A percentile compares a stretch with the other conserved stretches of the same genome.
Conservation (phyloP, 495 filamentous ascomycete species). For the Saxophila tyrrhenica region DNA sequence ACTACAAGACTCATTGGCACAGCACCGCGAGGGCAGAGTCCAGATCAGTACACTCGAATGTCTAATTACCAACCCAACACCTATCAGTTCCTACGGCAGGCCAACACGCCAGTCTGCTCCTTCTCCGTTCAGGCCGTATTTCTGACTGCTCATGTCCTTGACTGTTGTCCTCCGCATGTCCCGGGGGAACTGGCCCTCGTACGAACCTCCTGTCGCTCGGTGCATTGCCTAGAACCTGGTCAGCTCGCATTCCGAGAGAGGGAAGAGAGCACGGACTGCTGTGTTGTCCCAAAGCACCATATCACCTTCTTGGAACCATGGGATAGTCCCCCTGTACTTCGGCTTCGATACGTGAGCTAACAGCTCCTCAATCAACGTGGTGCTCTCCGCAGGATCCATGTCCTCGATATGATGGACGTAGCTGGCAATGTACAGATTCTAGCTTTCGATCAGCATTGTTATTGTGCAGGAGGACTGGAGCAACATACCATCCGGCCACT, state of each 20-base stretch:
- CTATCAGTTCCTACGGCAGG: no score
- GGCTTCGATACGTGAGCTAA: slow-evolving; percentile 38
- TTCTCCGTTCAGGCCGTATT: slow-evolving; percentile 42
- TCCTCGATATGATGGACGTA: slow-evolving; percentile 48
- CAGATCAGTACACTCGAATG: no score
- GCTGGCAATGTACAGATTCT: slow-evolving; percentile 43
- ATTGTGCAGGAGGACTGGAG: no score
- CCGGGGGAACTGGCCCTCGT: slow-evolving; percentile 37
- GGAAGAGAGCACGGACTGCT: no score
- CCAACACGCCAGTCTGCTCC: no score
- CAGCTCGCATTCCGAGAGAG: no score
- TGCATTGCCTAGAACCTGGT: no score
- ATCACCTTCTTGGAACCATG: slow-evolving; percentile 39
- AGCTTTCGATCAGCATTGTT: no score
- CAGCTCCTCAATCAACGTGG: slow-evolving; percentile 35
- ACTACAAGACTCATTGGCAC: no score
- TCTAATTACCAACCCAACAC: no score
- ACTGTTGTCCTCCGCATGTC: slow-evolving; percentile 47
- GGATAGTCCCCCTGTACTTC: slow-evolving; percentile 36
- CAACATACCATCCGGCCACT: slow-evolving; percentile 41
- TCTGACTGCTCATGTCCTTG: slow-evolving; percentile 31
- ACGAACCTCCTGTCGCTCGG: slow-evolving; percentile 38
- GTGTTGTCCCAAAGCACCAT: slow-evolving; percentile 52
- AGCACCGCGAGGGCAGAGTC: no score
- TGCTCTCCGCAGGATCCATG: slow-evolving; percentile 24